Evolutionary conservation across 1,139 yeast genomes (phyloP).

Genomic region (Yamadazyma diospyri): DNA sequence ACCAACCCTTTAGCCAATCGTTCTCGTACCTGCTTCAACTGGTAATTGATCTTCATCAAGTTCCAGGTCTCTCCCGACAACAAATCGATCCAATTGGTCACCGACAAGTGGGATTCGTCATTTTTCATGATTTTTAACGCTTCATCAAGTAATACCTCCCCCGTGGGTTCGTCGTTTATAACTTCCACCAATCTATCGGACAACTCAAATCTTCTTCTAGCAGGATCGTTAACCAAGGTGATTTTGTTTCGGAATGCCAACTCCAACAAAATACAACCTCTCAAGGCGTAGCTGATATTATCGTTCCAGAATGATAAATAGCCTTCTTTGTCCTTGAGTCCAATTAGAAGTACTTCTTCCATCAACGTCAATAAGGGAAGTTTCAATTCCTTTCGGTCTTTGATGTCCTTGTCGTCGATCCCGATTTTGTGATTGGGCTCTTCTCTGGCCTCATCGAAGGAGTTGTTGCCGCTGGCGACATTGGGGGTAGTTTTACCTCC

Average conservation of each 20-base stretch:
- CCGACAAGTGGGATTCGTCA: constrained; percentile 76
- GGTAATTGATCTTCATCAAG: constrained; percentile 88
- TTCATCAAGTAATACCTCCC: constrained; percentile 93
- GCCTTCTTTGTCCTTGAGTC: constrained; percentile 93
- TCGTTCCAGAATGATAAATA: constrained; percentile 97
- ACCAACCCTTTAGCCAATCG: constrained; percentile 95
- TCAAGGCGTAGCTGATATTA: constrained; percentile 89
- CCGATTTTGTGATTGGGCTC: constrained; percentile 60
- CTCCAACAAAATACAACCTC: constrained; percentile 92
- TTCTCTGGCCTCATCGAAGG: constrained; percentile 19
- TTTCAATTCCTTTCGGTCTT: constrained; percentile 43
- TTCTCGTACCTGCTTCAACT: constrained; percentile 94
- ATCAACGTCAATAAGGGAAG: constrained; percentile 79
- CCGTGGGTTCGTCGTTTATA: constrained; percentile 81
- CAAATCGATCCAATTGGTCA: constrained; percentile 90
- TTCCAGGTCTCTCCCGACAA: constrained; percentile 98
- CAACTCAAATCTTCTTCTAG: constrained; percentile 84
- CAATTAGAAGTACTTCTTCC: constrained; percentile 94
- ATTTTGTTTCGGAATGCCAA: constrained; percentile 88
- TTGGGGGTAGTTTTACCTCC: constrained; percentile 34
- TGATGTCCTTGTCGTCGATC: constrained; percentile 73
- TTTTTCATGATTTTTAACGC: constrained; percentile 85
- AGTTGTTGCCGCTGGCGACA: constrained; percentile 10
- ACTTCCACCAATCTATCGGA: constrained; percentile 87
- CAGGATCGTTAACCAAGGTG: constrained; percentile 86